phyloP scores from a whole-genome alignment of 73 alveolate genomes.

The Uronychia setigera region DNA sequence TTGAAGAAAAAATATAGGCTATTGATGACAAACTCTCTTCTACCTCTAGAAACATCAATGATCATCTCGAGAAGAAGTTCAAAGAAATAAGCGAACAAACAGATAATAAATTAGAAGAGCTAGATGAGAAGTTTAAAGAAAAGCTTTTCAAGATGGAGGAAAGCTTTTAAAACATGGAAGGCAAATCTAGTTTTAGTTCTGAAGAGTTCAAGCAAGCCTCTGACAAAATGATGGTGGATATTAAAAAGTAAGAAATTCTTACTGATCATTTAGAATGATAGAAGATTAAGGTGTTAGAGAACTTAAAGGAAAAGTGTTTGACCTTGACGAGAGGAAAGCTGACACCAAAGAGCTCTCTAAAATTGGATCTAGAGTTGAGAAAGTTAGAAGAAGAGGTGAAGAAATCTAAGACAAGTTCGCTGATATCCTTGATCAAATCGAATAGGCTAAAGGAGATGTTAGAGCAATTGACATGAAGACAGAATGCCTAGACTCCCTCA shows the following conservation, averaged over 20 bases:
- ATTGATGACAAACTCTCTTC: not conserved
- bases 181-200: not conserved
- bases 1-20: not conserved
- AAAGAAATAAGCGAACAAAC: no score
- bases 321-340: not conserved
- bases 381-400: not conserved
- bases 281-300: not conserved
- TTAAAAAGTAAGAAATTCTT: not conserved
- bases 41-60: no score
- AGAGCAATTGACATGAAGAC: not conserved
- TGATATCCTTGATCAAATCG: not conserved
- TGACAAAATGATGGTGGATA: not conserved
- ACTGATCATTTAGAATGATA: not conserved
- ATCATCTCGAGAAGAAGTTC: not conserved
- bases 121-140: not conserved
- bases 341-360: not conserved
- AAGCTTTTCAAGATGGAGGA: not conserved
- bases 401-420: not conserved
- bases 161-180: not conserved
- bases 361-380: not conserved
- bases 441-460: not conserved
- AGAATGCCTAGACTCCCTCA: not conserved
- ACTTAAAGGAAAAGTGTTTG: not conserved
- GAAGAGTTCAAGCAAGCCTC: not conserved
- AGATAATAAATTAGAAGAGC: not conserved